A percentile compares a stretch with the other conserved stretches of the same genome.
Evolutionary conservation across 2,329 filamentous ascomycete species (phyloP).

Genomic region (Metarhizium rileyi): DNA sequence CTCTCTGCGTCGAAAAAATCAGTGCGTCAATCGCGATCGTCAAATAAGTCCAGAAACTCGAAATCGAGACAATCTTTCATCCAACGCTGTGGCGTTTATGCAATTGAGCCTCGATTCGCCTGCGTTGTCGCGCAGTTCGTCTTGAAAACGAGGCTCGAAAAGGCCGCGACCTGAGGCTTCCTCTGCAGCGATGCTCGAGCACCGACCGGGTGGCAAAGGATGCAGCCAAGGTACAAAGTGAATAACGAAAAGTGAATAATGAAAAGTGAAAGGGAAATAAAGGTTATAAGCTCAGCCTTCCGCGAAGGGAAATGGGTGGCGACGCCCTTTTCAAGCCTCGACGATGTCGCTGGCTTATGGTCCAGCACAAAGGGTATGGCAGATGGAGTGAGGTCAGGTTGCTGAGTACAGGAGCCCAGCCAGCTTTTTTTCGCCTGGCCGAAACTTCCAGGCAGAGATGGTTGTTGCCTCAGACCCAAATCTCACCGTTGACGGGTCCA

Average conservation of each 20-base stretch:
- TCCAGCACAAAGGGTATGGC: conserved; percentile 12
- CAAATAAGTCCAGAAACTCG: not conserved
- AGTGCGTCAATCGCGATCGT: not conserved
- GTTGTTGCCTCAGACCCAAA: conserved; percentile 28
- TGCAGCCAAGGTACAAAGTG: not conserved
- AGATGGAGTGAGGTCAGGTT: conserved; percentile 17
- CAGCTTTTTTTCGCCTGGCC: conserved; percentile 18
- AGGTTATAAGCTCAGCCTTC: conserved; percentile 10
- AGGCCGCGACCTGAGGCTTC: not conserved
- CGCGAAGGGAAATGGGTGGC: conserved; percentile 11
- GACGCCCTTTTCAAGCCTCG: conserved; percentile 22
- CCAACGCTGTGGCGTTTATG: not conserved
- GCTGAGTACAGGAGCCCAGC: conserved; percentile 14
- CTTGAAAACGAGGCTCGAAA: conserved; percentile 1
- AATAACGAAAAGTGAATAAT: conserved; percentile 8
- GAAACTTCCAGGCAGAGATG: not conserved
- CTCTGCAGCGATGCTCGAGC: not conserved
- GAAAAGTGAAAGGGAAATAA: conserved; percentile 4
- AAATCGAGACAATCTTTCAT: not conserved
- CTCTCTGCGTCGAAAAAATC: not conserved
- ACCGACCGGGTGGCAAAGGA: not conserved
- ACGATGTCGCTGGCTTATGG: conserved; percentile 4
- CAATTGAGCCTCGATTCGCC: not conserved
- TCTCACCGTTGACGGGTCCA: conserved; percentile 11
- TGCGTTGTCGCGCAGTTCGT: conserved; percentile 2